Evolutionary conservation across 2,329 filamentous ascomycete species (phyloP).

Genomic region (Fusarium sp.): DNA sequence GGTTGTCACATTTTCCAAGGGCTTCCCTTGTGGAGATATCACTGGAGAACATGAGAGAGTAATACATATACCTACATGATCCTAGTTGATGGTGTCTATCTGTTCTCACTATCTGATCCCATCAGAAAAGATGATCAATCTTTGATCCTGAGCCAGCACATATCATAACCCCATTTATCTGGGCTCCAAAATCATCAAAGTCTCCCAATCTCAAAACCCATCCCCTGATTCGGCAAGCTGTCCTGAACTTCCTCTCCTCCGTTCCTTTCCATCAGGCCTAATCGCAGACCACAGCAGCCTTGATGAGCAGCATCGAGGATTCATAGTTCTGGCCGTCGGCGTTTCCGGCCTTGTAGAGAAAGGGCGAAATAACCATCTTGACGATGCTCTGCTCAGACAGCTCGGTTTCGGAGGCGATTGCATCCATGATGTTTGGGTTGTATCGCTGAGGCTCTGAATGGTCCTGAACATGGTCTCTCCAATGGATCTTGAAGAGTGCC

Average conservation of each 20-base stretch:
- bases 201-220: not conserved
- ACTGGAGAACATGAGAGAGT: not conserved
- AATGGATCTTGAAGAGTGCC: not conserved
- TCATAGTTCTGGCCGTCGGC: slow-evolving; percentile 23
- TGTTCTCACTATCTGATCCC: not conserved
- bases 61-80: too few relatives aligned
- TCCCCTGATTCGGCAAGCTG: not conserved
- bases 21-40: not conserved
- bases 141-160: not conserved
- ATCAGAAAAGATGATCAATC: not conserved
- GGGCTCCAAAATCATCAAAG: not conserved
- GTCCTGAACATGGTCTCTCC: not conserved
- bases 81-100: not conserved
- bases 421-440: not conserved
- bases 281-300: slow-evolving; percentile 29
- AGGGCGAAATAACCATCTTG: not conserved
- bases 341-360: slow-evolving; percentile 10
- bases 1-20: not conserved
- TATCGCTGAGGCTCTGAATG: rapidly evolving
- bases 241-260: not conserved
- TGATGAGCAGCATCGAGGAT: not conserved
- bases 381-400: not conserved
- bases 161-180: not conserved
- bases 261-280: not conserved
- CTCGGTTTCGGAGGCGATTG: rapidly evolving